Evolutionary conservation across 768 basidiomycete genomes (phyloP), one percentile per base, ranked within the genome.

Genomic region (Xerocomus spinulosus): DNA sequence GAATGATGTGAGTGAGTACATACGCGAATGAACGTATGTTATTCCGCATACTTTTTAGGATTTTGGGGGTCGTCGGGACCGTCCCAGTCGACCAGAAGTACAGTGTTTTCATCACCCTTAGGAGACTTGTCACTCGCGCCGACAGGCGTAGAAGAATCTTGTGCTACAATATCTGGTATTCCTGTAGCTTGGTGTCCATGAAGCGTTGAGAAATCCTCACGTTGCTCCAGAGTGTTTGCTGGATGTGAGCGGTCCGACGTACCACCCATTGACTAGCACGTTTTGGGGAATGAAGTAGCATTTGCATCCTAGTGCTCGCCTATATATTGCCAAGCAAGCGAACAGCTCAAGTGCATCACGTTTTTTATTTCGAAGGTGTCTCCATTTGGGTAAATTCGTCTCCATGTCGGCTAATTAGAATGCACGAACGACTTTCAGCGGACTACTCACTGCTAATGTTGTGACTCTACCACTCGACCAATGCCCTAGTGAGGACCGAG

Each of bases 41-140:
- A 17, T 8, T 0, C 10, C 9, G 52, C 71, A 29, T 48, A 80
- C 81, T 82, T 82, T 64, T 75, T 76, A 0, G 82, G 82, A 61
- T 83, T 82, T 15, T 58, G 25, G 0, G 77, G 76, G 53, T 84
- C 82, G 24, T 80, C 63, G 1, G 79, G 77, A 4, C 81, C 81
- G 45, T 83, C 80, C 81, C 81, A 85, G 46, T 81, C 75, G 5
- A 85, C 72, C n/a, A 80, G 58, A 21, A 66, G 51, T 6, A 51
- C 23, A 2, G 25, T 10, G 5, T 32, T 18, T 4, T 34, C 40
- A 9, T 3, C n/a, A 9, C n/a, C n/a, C n/a, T n/a, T n/a, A n/a
- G n/a, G n/a, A n/a, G 5, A 2, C 36, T 42, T 20, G 3, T 14
- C 40, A 4, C 45, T 5, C 26, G 7, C 33, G 15, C 5, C 5